phyloP scores from a whole-genome alignment of 2,329 filamentous ascomycete genomes.

The Calonectria ilicicola region DNA sequence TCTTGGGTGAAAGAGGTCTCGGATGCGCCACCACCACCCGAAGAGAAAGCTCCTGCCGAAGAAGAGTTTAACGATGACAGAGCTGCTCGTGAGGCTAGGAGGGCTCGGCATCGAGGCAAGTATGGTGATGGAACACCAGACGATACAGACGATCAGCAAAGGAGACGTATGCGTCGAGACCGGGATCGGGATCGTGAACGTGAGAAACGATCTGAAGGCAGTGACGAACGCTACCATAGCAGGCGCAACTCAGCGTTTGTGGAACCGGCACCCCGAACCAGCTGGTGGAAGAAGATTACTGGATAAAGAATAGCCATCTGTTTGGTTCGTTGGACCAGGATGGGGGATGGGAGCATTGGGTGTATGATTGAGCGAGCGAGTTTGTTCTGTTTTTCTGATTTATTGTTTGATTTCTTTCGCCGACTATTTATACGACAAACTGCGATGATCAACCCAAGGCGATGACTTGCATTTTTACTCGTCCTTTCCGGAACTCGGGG shows the following conservation, averaged over 20 bases:
- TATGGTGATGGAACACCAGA: slow-evolving; percentile 56
- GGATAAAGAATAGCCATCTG: slow-evolving; percentile 43
- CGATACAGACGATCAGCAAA: slow-evolving; percentile 57
- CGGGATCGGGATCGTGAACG: slow-evolving; percentile 46
- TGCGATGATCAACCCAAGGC: slow-evolving; percentile 17
- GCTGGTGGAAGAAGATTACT: slow-evolving; percentile 71
- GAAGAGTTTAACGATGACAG: slow-evolving; percentile 58
- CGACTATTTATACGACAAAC: slow-evolving; percentile 14
- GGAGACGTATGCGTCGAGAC: slow-evolving; percentile 57
- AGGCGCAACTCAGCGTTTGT: slow-evolving; percentile 56
- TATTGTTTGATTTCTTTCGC: slow-evolving; percentile 23
- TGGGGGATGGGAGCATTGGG: slow-evolving; percentile 36
- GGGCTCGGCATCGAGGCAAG: slow-evolving; percentile 58
- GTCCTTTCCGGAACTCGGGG: neutral
- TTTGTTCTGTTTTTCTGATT: slow-evolving; percentile 33
- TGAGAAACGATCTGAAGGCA: slow-evolving; percentile 54
- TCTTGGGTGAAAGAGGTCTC: slow-evolving; percentile 76
- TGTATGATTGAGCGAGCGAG: slow-evolving; percentile 41
- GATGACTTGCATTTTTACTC: slow-evolving; percentile 12
- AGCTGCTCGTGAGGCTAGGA: slow-evolving; percentile 61
- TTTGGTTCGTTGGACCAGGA: neutral
- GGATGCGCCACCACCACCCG: slow-evolving; percentile 70
- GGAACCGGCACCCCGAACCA: slow-evolving; percentile 64
- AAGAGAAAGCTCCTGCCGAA: slow-evolving; percentile 45
- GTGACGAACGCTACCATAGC: slow-evolving; percentile 57